A percentile compares a stretch with the other conserved stretches of the same genome.
Conservation (phyloP, 2,329 filamentous ascomycete species). For the Trichoderma endophyticum region DNA sequence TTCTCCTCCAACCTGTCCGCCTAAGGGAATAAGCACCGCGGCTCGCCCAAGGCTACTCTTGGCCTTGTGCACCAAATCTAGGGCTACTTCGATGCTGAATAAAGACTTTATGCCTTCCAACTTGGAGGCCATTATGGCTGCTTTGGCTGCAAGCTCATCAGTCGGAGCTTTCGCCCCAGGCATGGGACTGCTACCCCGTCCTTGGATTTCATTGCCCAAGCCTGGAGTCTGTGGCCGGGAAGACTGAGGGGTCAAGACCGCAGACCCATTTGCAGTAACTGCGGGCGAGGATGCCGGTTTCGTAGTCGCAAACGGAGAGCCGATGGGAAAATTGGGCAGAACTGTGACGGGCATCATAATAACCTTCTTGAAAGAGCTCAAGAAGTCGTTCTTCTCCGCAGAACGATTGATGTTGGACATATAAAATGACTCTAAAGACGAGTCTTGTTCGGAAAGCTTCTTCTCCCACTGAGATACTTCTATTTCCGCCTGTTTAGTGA, state of each 20-base stretch:
- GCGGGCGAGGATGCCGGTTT: constrained; percentile 33
- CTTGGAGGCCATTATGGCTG: constrained; percentile 93
- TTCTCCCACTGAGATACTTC: constrained; percentile 87
- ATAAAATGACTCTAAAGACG: constrained; percentile 85
- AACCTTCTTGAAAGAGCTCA: constrained; percentile 96
- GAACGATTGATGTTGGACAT: constrained; percentile 95
- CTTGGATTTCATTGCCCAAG: constrained; percentile 31
- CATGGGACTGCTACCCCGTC: constrained; percentile 38
- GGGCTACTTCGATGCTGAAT: constrained; percentile 93
- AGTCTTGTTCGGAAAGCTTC: constrained; percentile 86
- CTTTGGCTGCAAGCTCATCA: constrained; percentile 90
- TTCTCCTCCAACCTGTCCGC: constrained; percentile 75
- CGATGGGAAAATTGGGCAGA: constrained; percentile 64
- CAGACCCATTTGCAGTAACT: constrained; percentile 28
- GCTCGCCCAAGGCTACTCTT: constrained; percentile 85
- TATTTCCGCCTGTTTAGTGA: constrained; percentile 70
- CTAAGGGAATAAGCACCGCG: constrained; percentile 75
- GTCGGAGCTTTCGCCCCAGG: constrained; percentile 68
- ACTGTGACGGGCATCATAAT: constrained; percentile 98
- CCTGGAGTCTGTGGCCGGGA: constrained; percentile 52
- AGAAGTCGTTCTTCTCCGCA: constrained; percentile 92
- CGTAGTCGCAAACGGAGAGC: constrained; percentile 53
- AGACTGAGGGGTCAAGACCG: constrained; percentile 33
- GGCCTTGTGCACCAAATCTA: constrained; percentile 83
- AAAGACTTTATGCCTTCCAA: constrained; percentile 92